Evolutionary conservation across 139 green algal genomes (phyloP).

Genomic region (Micractinium conductrix): DNA sequence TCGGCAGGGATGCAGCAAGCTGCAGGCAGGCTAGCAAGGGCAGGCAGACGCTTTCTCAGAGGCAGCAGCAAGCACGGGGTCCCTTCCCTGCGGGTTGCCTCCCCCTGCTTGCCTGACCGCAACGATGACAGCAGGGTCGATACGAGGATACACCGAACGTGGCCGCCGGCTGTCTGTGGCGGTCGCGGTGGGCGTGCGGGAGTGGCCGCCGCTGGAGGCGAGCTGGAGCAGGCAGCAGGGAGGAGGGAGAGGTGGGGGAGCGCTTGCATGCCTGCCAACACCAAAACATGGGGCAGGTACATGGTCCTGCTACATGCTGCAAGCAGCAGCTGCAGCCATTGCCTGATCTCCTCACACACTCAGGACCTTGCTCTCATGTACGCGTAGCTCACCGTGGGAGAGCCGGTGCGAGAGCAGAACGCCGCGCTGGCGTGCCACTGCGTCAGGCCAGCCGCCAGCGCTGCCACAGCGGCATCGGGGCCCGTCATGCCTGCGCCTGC

Average conservation of each 20-base stretch:
- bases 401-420: slow-evolving; percentile 50
- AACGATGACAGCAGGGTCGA: slow-evolving; percentile 85
- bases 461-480: slow-evolving; percentile 64
- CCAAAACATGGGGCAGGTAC: no score
- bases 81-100: no score
- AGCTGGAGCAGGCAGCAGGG: neutral
- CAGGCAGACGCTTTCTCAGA: no score
- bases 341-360: no score
- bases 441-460: slow-evolving; percentile 53
- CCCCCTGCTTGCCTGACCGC: slow-evolving; percentile 48
- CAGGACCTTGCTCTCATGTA: no score
- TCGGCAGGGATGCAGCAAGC: neutral
- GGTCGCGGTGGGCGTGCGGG: neutral
- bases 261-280: no score
- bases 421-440: slow-evolving; percentile 51
- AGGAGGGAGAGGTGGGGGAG: no score
- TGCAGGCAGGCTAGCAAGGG: no score
- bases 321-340: no score
- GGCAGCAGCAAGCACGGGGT: no score
- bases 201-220: neutral
- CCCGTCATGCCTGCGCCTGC: slow-evolving; percentile 51
- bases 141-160: slow-evolving; percentile 59
- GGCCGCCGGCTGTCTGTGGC: neutral
- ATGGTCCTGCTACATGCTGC: no score
- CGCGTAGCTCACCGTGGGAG: neutral